Conservation (phyloP, 2,329 filamentous ascomycete species). For the Colletotrichum godetiae region DNA sequence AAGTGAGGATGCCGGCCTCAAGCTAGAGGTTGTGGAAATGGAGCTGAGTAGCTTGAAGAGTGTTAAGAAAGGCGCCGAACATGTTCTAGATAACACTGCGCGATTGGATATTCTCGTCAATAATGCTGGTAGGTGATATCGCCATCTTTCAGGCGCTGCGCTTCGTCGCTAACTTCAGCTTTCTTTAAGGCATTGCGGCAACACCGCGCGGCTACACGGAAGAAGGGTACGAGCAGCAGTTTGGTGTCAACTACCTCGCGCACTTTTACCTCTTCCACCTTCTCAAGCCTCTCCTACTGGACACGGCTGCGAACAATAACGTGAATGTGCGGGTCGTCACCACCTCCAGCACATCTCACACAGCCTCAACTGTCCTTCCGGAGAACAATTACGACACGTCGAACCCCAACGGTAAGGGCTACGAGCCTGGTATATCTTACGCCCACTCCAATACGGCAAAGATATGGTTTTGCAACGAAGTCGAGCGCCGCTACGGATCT, state of each 20-base stretch:
- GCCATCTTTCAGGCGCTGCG: neutral
- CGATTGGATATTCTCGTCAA: slow-evolving; percentile 49
- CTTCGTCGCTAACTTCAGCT: neutral
- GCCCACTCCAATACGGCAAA: slow-evolving; percentile 62
- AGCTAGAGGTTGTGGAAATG: slow-evolving; percentile 48
- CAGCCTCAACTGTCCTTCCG: slow-evolving; percentile 51
- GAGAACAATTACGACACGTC: slow-evolving; percentile 41
- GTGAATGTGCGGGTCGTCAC: slow-evolving; percentile 59
- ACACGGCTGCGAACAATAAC: slow-evolving; percentile 45
- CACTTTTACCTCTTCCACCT: slow-evolving; percentile 66
- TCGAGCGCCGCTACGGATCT: slow-evolving; percentile 52
- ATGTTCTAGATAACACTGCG: slow-evolving; percentile 30
- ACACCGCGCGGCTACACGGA: slow-evolving; percentile 30
- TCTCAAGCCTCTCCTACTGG: slow-evolving; percentile 55
- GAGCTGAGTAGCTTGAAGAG: slow-evolving; percentile 44
- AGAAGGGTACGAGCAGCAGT: slow-evolving; percentile 50
- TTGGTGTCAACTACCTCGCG: slow-evolving; percentile 63
- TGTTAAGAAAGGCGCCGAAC: slow-evolving; percentile 41
- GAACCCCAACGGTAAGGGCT: slow-evolving; percentile 44
- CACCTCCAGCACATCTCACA: slow-evolving; percentile 55
- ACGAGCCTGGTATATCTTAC: slow-evolving; percentile 54
- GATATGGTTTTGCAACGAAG: slow-evolving; percentile 60
- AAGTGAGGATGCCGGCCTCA: slow-evolving; percentile 26
- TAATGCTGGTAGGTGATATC: slow-evolving; percentile 50
- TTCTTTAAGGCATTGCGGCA: slow-evolving; percentile 31